These are phyloP conservation scores for Globisporangium uncinulatum DNA, from an alignment of 352 stramenopile genomes.

Conservation along the genomic window DNA sequence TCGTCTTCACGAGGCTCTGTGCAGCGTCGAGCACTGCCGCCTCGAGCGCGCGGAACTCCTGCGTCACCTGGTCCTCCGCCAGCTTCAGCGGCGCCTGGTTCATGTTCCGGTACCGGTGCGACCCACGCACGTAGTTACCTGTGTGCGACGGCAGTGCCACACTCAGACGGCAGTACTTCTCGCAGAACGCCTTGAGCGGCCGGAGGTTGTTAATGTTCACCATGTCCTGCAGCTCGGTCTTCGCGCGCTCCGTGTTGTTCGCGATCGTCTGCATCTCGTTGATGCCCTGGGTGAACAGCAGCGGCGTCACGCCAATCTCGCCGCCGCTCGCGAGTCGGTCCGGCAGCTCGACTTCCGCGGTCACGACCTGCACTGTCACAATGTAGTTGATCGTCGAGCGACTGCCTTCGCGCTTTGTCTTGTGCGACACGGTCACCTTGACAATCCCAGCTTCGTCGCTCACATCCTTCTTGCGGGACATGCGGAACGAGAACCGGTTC, in stretches of 20 bases:
- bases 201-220: conserved; percentile 87
- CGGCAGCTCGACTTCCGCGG: conserved; percentile 67
- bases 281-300: conserved; percentile 90
- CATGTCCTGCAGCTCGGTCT: conserved; percentile 86
- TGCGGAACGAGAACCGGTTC: conserved; percentile 83
- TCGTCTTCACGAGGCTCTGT: conserved; percentile 82
- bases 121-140: conserved; percentile 17
- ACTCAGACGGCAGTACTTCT: conserved; percentile 72
- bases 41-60: conserved; percentile 63
- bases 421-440: conserved; percentile 71
- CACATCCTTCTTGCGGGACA: conserved; percentile 76
- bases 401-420: conserved; percentile 38
- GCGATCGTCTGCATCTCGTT: conserved; percentile 95
- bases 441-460: conserved; percentile 67
- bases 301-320: conserved; percentile 76
- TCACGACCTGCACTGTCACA: conserved; percentile 76
- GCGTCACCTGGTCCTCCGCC: conserved; percentile 64
- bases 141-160: conserved; percentile 43
- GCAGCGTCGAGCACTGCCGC: conserved; percentile 65
- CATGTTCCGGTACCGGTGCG: conserved; percentile 51
- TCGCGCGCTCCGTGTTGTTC: conserved; percentile 86
- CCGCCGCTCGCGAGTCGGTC: conserved; percentile 59
- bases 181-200: conserved; percentile 73
- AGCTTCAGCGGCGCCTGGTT: conserved; percentile 47
- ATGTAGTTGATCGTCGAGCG: conserved; percentile 77